Conservation (phyloP, 2,329 filamentous ascomycete genomes). For the Xylariomycetidae sp. region DNA sequence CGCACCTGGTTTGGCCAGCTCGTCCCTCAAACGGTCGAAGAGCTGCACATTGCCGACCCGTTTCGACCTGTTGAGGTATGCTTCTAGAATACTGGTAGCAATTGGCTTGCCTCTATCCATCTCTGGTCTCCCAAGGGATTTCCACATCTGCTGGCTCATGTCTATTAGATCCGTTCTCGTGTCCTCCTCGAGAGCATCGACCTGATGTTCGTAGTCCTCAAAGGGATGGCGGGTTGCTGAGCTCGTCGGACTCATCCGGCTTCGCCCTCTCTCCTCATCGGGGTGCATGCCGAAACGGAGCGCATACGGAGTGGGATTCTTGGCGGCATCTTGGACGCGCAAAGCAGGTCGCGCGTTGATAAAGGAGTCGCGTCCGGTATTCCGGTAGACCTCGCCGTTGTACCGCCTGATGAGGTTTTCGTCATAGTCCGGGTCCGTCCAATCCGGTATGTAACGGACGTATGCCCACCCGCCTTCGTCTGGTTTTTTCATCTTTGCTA, state of each 20-base stretch:
- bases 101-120: no score
- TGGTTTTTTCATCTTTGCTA: constrained; percentile 3
- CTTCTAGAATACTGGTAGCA: no score
- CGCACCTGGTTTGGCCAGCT: no score
- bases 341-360: constrained; percentile 17
- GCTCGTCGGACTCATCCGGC: constrained; percentile 21
- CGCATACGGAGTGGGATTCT: constrained; percentile 18
- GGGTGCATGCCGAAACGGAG: constrained; percentile 21
- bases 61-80: no score
- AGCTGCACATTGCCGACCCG: no score
- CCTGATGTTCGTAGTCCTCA: constrained; percentile 12
- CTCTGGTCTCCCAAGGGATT: no score
- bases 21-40: no score
- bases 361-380: constrained; percentile 4
- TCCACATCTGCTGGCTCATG: no score
- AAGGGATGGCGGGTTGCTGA: constrained; percentile 15
- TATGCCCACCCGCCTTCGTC: constrained; percentile 9
- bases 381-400: neutral
- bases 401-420: constrained; percentile 1
- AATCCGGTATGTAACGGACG: constrained; percentile 19
- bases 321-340: constrained; percentile 11
- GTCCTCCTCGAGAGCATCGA: constrained; percentile 10
- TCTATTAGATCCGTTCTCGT: no score
- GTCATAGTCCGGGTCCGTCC: constrained; percentile 17
- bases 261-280: constrained; percentile 16